A percentile compares a stretch with the other conserved stretches of the same genome.
These are phyloP conservation scores for Lactarius hengduanensis DNA, from an alignment of 768 basidiomycete species.

Conservation along the genomic window DNA sequence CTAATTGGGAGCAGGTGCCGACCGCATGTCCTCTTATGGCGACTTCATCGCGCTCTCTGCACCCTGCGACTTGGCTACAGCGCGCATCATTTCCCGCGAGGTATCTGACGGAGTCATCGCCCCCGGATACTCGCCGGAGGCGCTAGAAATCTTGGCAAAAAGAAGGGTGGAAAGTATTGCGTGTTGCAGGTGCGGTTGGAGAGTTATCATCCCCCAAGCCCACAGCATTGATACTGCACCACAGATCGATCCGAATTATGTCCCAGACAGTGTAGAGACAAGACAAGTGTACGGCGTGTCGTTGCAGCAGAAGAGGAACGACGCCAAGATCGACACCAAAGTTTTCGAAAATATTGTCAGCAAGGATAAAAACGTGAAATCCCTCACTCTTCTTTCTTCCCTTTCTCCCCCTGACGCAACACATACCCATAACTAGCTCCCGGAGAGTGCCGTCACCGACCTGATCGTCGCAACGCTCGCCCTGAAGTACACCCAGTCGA, in stretches of 20 bases:
- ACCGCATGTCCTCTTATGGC: slow-evolving; percentile 99
- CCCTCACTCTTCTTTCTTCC: not conserved
- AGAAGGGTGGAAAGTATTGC: slow-evolving; percentile 99
- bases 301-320: slow-evolving; percentile 88
- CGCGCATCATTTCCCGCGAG: slow-evolving; percentile 96
- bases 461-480: slow-evolving; percentile 95
- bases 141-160: slow-evolving; percentile 89
- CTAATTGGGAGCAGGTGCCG: slow-evolving; percentile 60
- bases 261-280: slow-evolving; percentile 79
- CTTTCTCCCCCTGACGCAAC: not conserved
- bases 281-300: slow-evolving; percentile 93
- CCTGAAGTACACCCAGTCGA: slow-evolving; percentile 98
- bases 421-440: slow-evolving; percentile 51
- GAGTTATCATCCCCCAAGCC: not conserved
- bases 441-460: slow-evolving; percentile 76
- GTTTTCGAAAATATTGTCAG: slow-evolving; percentile 90
- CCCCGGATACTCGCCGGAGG: slow-evolving; percentile 85
- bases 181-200: slow-evolving; percentile 71
- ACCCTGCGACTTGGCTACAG: slow-evolving; percentile 90
- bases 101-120: slow-evolving; percentile 99
- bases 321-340: slow-evolving; percentile 76
- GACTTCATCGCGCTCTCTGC: slow-evolving; percentile 97
- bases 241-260: slow-evolving; percentile 87
- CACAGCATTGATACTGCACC: not conserved
- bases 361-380: slow-evolving; percentile 75